phyloP scores from a whole-genome alignment of 2,329 filamentous ascomycete species.

The Xylaria multiplex region DNA sequence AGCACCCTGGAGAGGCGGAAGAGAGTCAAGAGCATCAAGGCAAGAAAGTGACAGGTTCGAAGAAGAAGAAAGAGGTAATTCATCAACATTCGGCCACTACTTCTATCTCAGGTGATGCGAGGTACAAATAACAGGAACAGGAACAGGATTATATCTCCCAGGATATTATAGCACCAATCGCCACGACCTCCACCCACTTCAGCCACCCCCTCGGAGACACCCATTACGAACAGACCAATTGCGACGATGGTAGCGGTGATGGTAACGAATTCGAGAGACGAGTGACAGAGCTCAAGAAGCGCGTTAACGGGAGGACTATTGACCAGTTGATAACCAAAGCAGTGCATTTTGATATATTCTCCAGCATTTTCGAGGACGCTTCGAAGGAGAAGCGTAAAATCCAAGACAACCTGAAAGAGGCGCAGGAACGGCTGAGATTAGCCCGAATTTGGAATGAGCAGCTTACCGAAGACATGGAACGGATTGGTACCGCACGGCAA shows the following conservation, averaged over 20 bases:
- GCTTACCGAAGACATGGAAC: constrained; percentile 12
- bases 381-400: neutral
- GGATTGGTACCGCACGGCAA: neutral
- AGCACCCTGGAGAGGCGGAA: neutral
- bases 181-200: neutral
- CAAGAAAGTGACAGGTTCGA: neutral
- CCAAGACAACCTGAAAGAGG: too few species aligned
- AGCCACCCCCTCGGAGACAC: too few species aligned
- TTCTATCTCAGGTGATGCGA: neutral
- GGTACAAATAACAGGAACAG: neutral
- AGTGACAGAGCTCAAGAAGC: neutral
- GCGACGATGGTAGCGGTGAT: too few species aligned
- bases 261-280: neutral
- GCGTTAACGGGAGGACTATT: neutral
- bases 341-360: neutral
- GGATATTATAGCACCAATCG: neutral
- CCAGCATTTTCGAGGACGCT: neutral
- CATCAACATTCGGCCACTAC: neutral
- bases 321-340: neutral
- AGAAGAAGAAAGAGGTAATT: neutral
- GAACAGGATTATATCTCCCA: too few species aligned
- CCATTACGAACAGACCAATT: too few species aligned
- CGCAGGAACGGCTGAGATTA: neutral
- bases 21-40: neutral
- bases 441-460: neutral